Conservation (phyloP, 805 yeast species). For the Kuraishia capsulata region DNA sequence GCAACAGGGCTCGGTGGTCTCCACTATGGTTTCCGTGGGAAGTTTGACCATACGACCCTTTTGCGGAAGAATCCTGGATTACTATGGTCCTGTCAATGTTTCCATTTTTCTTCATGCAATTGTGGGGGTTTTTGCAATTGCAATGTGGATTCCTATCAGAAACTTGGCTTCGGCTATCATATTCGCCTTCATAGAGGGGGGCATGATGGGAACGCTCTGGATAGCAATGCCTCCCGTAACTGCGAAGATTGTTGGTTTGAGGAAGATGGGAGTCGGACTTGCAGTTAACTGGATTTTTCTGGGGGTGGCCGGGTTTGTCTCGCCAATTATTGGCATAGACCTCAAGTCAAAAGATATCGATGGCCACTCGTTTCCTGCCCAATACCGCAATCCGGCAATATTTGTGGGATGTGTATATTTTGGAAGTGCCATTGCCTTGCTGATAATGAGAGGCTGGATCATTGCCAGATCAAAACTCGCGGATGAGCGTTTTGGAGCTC, state of each 20-base stretch:
- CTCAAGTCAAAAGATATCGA: conserved; percentile 26
- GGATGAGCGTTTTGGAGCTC: not conserved
- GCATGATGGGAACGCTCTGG: conserved; percentile 54
- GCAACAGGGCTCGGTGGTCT: conserved; percentile 45
- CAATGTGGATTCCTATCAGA: conserved; percentile 51
- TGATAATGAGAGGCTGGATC: conserved; percentile 45
- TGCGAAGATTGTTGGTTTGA: conserved; percentile 44
- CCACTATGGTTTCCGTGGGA: conserved; percentile 55
- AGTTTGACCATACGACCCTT: conserved; percentile 46
- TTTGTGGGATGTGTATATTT: conserved; percentile 51
- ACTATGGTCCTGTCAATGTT: conserved; percentile 41
- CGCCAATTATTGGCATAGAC: conserved; percentile 53
- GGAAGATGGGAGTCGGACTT: conserved; percentile 43
- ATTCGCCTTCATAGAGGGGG: conserved; percentile 45
- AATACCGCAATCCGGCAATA: conserved; percentile 43
- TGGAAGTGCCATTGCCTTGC: conserved; percentile 31
- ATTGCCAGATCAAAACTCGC: conserved; percentile 32
- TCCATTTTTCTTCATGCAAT: conserved; percentile 26
- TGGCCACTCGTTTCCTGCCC: conserved; percentile 29
- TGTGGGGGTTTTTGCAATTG: conserved; percentile 31
- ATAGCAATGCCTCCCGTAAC: conserved; percentile 42
- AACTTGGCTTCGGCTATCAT: conserved; percentile 46
- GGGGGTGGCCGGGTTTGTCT: conserved; percentile 41
- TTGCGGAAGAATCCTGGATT: conserved; percentile 42
- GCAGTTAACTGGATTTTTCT: conserved; percentile 35